Conservation (phyloP, 2,329 filamentous ascomycete species). For the Cladosporium sp. region DNA sequence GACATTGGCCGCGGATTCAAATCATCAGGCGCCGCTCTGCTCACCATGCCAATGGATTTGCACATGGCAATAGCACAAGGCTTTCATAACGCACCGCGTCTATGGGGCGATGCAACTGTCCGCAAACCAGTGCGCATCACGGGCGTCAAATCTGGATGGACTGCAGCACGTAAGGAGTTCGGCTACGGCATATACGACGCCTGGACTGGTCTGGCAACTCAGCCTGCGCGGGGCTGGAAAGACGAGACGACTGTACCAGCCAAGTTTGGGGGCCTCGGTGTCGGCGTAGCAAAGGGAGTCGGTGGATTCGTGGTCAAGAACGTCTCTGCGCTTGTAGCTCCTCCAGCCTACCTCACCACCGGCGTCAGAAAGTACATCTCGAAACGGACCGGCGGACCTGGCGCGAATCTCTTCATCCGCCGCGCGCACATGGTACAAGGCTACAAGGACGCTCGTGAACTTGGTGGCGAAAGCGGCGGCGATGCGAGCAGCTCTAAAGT, state of each 20-base stretch:
- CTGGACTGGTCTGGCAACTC: constrained; percentile 68
- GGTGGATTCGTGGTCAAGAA: constrained; percentile 79
- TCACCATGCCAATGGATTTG: constrained; percentile 81
- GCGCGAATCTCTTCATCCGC: constrained; percentile 26
- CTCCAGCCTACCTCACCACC: constrained; percentile 79
- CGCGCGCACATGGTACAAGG: constrained; percentile 30
- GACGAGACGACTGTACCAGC: constrained; percentile 38
- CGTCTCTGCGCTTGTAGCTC: constrained; percentile 58
- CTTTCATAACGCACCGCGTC: constrained; percentile 78
- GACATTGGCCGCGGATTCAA: constrained; percentile 64
- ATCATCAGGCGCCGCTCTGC: constrained; percentile 68
- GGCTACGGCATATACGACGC: constrained; percentile 71
- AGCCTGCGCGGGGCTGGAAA: constrained; percentile 65
- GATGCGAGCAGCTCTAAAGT: constrained; percentile 16
- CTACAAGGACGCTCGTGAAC: constrained; percentile 24
- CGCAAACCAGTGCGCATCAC: constrained; percentile 73
- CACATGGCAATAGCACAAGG: constrained; percentile 77
- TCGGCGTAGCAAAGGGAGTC: constrained; percentile 74
- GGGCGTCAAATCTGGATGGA: constrained; percentile 69
- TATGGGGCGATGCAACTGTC: constrained; percentile 82
- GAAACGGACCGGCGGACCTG: constrained; percentile 40
- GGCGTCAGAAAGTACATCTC: constrained; percentile 75
- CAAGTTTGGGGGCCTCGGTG: constrained; percentile 29
- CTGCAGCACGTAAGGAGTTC: constrained; percentile 65
- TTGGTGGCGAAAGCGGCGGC: constrained; percentile 17